Evolutionary conservation across 2,329 filamentous ascomycete genomes (phyloP).

Genomic region (Talaromyces sp.): DNA sequence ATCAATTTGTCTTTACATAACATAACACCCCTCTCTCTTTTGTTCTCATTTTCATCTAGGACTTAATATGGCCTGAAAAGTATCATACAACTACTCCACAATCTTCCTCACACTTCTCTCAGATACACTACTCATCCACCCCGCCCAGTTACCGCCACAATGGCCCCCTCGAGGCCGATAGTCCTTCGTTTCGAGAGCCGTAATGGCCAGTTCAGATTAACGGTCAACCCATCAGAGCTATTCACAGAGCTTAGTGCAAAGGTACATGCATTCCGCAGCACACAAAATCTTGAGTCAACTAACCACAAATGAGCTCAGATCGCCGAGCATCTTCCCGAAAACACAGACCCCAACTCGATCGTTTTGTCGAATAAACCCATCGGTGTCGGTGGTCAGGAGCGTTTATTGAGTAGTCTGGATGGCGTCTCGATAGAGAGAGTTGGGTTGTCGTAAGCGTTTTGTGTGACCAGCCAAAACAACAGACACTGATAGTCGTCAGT

Average conservation of each 20-base stretch:
- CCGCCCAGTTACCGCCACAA: slow-evolving; percentile 20
- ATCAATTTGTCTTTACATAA: not conserved
- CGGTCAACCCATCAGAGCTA: slow-evolving; percentile 67
- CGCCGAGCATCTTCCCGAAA: slow-evolving; percentile 58
- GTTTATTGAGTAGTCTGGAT: slow-evolving; percentile 50
- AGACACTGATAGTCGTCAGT: slow-evolving; percentile 42
- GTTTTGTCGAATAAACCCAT: slow-evolving; percentile 60
- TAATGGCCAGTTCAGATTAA: slow-evolving; percentile 87
- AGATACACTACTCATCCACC: not conserved
- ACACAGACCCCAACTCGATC: slow-evolving; percentile 54
- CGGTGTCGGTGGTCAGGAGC: slow-evolving; percentile 53
- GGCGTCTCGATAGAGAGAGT: slow-evolving; percentile 57
- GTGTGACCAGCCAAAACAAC: not conserved
- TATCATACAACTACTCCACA: not conserved
- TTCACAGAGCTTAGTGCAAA: slow-evolving; percentile 59
- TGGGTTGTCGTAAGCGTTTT: slow-evolving; percentile 51
- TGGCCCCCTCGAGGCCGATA: slow-evolving; percentile 55
- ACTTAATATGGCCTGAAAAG: not conserved
- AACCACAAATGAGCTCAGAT: slow-evolving; percentile 39
- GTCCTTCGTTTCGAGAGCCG: slow-evolving; percentile 83
- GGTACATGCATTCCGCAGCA: slow-evolving; percentile 30
- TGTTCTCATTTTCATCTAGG: too few relatives aligned
- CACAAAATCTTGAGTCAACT: slow-evolving; percentile 19
- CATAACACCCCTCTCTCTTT: not conserved
- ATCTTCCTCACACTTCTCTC: not conserved